phyloP scores from a whole-genome alignment of 2,329 filamentous ascomycete species.

The Hawksworthiomyces lignivorus region DNA sequence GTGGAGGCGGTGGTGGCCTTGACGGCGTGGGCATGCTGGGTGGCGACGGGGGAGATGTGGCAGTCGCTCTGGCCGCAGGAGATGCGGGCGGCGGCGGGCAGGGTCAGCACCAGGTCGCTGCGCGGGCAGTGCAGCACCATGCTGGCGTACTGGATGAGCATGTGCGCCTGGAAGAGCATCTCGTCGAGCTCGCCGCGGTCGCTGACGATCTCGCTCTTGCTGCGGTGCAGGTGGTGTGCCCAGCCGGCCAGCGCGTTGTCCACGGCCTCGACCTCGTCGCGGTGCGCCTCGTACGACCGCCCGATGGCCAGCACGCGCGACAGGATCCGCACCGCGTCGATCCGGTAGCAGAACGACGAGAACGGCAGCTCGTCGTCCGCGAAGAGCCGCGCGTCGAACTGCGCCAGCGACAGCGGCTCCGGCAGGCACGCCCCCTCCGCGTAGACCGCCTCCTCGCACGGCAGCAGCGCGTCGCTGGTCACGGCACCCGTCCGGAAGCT shows the following conservation, averaged over 20 bases:
- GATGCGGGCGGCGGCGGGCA: conserved; percentile 2
- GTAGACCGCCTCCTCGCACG: conserved; percentile 1
- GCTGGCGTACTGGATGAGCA: conserved; percentile 32
- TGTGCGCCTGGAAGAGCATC: conserved; percentile 59
- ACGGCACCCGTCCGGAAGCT: not conserved
- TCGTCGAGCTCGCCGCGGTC: conserved; percentile 52
- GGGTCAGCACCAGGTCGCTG: conserved; percentile 1
- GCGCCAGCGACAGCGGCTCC: not conserved
- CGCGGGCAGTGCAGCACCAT: conserved; percentile 5
- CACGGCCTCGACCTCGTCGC: conserved; percentile 29
- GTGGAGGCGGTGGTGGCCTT: not conserved
- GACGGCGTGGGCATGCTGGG: not conserved
- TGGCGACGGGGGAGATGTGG: not conserved
- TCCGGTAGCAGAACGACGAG: conserved; percentile 54
- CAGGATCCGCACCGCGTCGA: conserved; percentile 55
- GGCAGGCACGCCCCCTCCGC: not conserved
- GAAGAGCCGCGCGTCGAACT: conserved; percentile 5
- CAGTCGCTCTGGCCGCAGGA: not conserved
- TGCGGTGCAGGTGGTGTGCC: conserved; percentile 45
- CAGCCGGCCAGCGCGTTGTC: conserved; percentile 56
- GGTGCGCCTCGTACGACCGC: not conserved
- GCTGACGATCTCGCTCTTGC: conserved; percentile 48
- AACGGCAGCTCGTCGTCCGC: conserved; percentile 29
- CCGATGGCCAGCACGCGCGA: conserved; percentile 40
- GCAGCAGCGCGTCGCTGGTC: not conserved